These are phyloP conservation scores for Crinitomyces ghanaensis DNA, from an alignment of 805 yeast species.

Conservation along the genomic window DNA sequence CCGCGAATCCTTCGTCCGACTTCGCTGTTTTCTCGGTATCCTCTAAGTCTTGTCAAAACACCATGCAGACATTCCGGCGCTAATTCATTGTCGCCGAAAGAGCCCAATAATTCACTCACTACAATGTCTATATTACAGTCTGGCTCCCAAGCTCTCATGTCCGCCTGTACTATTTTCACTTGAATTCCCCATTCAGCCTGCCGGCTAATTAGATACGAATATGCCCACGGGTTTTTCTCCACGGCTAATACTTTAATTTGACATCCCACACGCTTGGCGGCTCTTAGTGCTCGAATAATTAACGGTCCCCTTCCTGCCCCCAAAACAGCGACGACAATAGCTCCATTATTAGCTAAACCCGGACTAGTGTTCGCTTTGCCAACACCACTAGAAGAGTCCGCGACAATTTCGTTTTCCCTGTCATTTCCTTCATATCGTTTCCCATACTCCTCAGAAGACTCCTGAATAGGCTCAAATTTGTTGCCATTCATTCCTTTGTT, in stretches of 20 bases:
- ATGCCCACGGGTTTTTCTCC: conserved; percentile 61
- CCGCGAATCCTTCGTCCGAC: no score
- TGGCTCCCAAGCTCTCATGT: conserved; percentile 45
- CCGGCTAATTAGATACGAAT: conserved; percentile 35
- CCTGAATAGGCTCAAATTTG: conserved; percentile 20
- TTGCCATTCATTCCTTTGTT: no score
- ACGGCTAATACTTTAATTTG: conserved; percentile 39
- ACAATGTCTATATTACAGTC: conserved; percentile 35
- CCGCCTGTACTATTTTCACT: conserved; percentile 44
- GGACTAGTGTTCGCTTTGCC: no score
- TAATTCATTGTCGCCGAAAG: conserved; percentile 87
- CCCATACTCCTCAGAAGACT: no score
- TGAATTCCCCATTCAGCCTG: conserved; percentile 41
- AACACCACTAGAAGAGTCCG: no score
- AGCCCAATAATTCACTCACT: conserved; percentile 75
- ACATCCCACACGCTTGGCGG: conserved; percentile 24
- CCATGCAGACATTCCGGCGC: conserved; percentile 67
- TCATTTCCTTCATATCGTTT: no score
- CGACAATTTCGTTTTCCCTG: no score
- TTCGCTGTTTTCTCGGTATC: no score
- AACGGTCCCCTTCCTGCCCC: conserved; percentile 91
- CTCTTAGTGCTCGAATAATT: conserved; percentile 41
- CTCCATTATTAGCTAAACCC: no score
- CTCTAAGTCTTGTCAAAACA: conserved; percentile 30
- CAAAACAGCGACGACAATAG: conserved; percentile 41